A percentile compares a stretch with the other conserved stretches of the same genome.
phyloP scores from a whole-genome alignment of 2,329 filamentous ascomycete species.

The Fusarium sulawesiense region DNA sequence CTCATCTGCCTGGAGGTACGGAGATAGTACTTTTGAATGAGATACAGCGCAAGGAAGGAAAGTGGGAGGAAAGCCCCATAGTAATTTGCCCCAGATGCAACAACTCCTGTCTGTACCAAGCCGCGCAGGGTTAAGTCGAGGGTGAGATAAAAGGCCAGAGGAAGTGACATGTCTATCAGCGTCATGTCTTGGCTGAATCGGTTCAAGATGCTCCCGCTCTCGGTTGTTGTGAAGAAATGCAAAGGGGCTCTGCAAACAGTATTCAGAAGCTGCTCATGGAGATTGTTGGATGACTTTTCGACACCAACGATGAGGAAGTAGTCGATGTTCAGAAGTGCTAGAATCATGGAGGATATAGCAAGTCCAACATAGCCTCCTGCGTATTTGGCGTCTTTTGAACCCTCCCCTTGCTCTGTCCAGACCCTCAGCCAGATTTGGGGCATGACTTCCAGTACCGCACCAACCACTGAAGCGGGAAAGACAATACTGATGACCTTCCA shows the following conservation, averaged over 20 bases:
- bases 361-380: slow-evolving; percentile 43
- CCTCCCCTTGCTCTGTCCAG: slow-evolving; percentile 44
- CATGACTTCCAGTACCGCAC: slow-evolving; percentile 36
- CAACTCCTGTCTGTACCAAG: slow-evolving; percentile 39
- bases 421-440: slow-evolving; percentile 47
- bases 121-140: slow-evolving; percentile 46
- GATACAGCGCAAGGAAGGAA: slow-evolving; percentile 54
- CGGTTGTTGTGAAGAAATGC: slow-evolving; percentile 55
- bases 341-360: slow-evolving; percentile 24
- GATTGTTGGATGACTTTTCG: slow-evolving; percentile 39
- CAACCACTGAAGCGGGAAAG: slow-evolving; percentile 20
- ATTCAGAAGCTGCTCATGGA: slow-evolving; percentile 40
- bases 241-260: slow-evolving; percentile 52
- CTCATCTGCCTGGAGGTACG: slow-evolving; percentile 64
- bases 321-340: slow-evolving; percentile 22
- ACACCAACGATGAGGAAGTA: slow-evolving; percentile 44
- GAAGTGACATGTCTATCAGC: slow-evolving; percentile 55
- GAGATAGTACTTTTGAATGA: slow-evolving; percentile 62
- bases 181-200: slow-evolving; percentile 58
- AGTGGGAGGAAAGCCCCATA: slow-evolving; percentile 56
- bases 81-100: slow-evolving; percentile 42
- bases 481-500: slow-evolving; percentile 35
- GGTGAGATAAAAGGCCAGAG: slow-evolving; percentile 49
- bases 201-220: slow-evolving; percentile 56
- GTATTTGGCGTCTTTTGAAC: slow-evolving; percentile 32